Evolutionary conservation across 1,284 basidiomycete genomes (phyloP), one percentile per base, ranked within the genome.

Genomic region (Cerrena zonata): DNA sequence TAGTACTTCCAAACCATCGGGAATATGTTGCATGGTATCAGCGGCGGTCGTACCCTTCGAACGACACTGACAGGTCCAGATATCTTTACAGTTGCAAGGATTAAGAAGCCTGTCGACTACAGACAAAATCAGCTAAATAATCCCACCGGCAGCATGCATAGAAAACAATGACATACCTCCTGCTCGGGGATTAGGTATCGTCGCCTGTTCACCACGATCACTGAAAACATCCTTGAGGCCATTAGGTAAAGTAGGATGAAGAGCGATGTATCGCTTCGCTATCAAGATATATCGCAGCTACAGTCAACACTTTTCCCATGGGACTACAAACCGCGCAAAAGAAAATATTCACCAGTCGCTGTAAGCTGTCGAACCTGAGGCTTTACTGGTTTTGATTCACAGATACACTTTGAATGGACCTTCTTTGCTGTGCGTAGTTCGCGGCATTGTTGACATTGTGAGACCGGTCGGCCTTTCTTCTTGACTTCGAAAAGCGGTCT

Each of bases 381-480:
- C 34, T 49, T 48, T n/a, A 42, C 18, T 26, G 47, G 38, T 47
- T 56, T 51, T 7, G 46, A 27, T 4, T 18, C 21, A 36, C 84
- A 86, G 45, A 75, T 67, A 68, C 84, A 86, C 66, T 82, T 84
- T 51, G 84, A 78, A 58, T 86, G 83, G 45, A 85, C 79, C 70
- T 84, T 82, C 66, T 82, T 84, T 45, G 79, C 82, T 73, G 88
- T 89, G 51, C 86, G 76, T 34, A 86, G 75, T 58, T 89, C 83
- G 63, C 85, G 76, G 65, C 87, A 90, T 65, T 83, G 81, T 53
- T 80, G 77, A 67, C 87, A 90, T 67, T 90, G 88, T 2, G 86
- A 88, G n/a, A 86, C 76, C 0, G 87, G 87, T 46, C 87, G 76
- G 45, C 84, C 87, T 68, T 84, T 90, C 81, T 86, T 86, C 75